Evolutionary conservation across 495 filamentous ascomycete genomes (phyloP), one percentile per base, ranked within the genome.

Genomic region (Annulohypoxylon bovei): DNA sequence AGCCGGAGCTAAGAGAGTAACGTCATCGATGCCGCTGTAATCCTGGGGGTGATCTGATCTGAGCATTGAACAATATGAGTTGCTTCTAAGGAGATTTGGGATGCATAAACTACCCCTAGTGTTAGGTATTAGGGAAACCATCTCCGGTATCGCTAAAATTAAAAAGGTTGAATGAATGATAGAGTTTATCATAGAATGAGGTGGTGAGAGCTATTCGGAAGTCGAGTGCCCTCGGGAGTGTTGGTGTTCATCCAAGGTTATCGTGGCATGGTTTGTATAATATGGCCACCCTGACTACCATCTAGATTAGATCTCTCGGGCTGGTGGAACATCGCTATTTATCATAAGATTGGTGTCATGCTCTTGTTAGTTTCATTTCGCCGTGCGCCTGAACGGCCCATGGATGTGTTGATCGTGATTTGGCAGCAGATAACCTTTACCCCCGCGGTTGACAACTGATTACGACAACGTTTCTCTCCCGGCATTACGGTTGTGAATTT

Each of bases 41-140:
- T 25, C 62, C 39, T 56, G 39, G 50, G 25, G 62, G 33, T 57
- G 62, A 65, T 65, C 62, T 56, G 62, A 57, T 49, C 50, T 49
- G 39, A 18, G 25, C 23, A 30, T 35, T 50, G 23, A 54, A 33
- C 20, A 55, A 16, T 55, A 35, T 55, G 30, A 30, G 52, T 16
- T 42, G 4, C 39, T 42, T 18, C 39, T 42, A 42, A 42, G 39
- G 16, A 8, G n/a, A 42, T 18, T 42, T 42, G 39, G 20, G 39
- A 18, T 42, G 20, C 39, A 42, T 12, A 4, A 52, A 25, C 3
- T 28, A 25, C 12, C 7, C 2, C 7, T 49, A 3, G 22, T n/a
- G 22, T 16, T 40, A 1, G 18, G 23, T 46, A 9, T 11, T 46
- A 46, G 14, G 35, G 11, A 11, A 39, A 39, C 12, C 5, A 39